Percentiles rank a stretch among this genome's conserved stretches.
phyloP scores from a whole-genome alignment of 176 grass and related monocot genomes.

The Ananas comosus region DNA sequence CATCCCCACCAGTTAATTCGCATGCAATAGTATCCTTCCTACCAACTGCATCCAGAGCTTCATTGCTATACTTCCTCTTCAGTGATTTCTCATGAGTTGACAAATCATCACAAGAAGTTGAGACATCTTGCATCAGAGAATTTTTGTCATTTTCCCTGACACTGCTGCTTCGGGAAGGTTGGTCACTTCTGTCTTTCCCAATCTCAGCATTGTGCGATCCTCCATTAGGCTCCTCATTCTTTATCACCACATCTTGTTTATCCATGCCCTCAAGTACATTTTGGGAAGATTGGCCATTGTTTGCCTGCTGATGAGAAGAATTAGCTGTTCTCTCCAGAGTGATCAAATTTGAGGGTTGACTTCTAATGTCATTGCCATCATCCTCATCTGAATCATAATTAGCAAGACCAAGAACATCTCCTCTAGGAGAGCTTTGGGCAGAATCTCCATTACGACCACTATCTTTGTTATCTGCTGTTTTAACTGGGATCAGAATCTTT shows the following conservation, averaged over 20 bases:
- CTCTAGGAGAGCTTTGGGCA: constrained; percentile 37
- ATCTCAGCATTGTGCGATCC: not conserved
- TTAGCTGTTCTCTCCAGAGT: constrained; percentile 21
- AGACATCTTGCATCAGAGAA: constrained; percentile 6
- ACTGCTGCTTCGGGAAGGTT: not conserved
- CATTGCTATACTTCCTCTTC: constrained; percentile 4
- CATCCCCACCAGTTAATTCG: constrained; percentile 8
- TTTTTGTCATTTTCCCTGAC: constrained; percentile 6
- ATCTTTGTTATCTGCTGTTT: constrained; percentile 23
- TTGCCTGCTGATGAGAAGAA: constrained; percentile 24
- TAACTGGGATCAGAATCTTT: constrained; percentile 36
- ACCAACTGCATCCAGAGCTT: constrained; percentile 20
- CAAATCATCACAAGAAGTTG: constrained; percentile 17
- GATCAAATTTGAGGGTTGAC: constrained; percentile 20
- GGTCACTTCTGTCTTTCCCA: not conserved
- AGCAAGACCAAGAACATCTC: constrained; percentile 82
- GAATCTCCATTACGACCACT: constrained; percentile 21
- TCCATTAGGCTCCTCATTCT: not conserved
- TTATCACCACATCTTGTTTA: constrained; percentile 21
- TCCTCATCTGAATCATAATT: constrained; percentile 90
- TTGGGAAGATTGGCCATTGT: constrained; percentile 19
- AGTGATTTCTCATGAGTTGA: constrained; percentile 2
- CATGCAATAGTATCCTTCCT: constrained; percentile 9
- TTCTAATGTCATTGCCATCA: constrained; percentile 27
- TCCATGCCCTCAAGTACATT: constrained; percentile 12